A percentile compares a stretch with the other conserved stretches of the same genome.
Conservation (phyloP, 768 basidiomycete genomes). For the Boletus eberwhitei region DNA sequence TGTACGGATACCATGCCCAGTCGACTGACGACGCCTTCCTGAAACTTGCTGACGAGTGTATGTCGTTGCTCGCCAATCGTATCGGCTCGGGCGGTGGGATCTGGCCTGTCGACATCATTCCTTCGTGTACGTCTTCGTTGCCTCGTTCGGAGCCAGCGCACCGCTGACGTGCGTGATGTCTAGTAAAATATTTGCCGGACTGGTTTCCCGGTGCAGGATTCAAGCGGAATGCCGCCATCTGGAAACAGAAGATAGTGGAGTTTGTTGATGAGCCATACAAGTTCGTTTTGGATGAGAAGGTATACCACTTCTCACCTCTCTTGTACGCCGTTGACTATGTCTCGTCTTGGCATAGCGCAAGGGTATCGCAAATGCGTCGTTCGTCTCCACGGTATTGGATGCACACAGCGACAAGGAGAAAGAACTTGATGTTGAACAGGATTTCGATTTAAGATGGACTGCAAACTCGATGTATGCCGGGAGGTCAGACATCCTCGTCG, state of each 20-base stretch:
- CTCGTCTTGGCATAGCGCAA: conserved; percentile 23
- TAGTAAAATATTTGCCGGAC: conserved; percentile 53
- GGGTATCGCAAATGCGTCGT: conserved; percentile 39
- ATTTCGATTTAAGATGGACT: conserved; percentile 74
- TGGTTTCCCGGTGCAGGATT: conserved; percentile 73
- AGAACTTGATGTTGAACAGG: conserved; percentile 34
- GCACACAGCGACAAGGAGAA: neutral
- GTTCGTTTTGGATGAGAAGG: conserved; percentile 55
- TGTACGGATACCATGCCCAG: conserved; percentile 57
- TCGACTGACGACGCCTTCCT: conserved; percentile 41
- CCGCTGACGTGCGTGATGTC: neutral
- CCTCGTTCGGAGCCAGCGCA: too few species aligned
- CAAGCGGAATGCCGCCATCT: conserved; percentile 52
- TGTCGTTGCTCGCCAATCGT: conserved; percentile 40
- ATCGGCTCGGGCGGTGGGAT: conserved; percentile 44
- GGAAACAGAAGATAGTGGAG: conserved; percentile 64
- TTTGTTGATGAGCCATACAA: conserved; percentile 64
- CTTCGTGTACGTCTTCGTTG: conserved; percentile 25
- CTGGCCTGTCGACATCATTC: conserved; percentile 42
- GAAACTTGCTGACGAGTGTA: conserved; percentile 40
- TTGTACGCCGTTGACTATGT: neutral
- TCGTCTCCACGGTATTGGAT: conserved; percentile 53
- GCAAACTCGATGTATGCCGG: conserved; percentile 79
- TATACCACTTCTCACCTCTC: conserved; percentile 17
- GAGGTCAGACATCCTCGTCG: conserved; percentile 15